Evolutionary conservation across 768 basidiomycete genomes (phyloP).

Genomic region (Omphalotus guepiniiformis): DNA sequence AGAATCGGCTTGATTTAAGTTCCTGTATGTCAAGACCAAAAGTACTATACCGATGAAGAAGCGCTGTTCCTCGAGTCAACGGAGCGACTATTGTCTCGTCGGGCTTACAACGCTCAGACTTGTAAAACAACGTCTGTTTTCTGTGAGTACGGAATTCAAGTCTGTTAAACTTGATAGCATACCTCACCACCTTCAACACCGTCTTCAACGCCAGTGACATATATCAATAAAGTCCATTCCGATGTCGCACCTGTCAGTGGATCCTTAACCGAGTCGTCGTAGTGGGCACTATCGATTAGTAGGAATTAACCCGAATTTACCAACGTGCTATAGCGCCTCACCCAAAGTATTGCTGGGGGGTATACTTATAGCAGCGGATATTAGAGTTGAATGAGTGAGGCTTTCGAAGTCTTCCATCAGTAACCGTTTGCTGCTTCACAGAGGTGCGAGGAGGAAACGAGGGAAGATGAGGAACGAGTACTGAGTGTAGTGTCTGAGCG

Average conservation of each 20-base stretch:
- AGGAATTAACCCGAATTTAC: not conserved
- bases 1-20: not conserved
- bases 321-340: too few species aligned
- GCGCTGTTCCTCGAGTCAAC: constrained; percentile 56
- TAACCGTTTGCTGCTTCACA: constrained; percentile 29
- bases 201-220: constrained; percentile 67
- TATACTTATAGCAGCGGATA: constrained; percentile 71
- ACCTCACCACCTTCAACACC: constrained; percentile 72
- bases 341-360: constrained; percentile 63
- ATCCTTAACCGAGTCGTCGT: constrained; percentile 68
- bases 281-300: constrained; percentile 45
- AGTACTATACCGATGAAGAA: constrained; percentile 67
- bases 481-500: constrained; percentile 45
- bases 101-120: constrained; percentile 45
- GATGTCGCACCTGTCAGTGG: constrained; percentile 54
- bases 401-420: constrained; percentile 18
- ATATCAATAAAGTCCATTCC: constrained; percentile 76
- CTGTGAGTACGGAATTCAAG: not conserved
- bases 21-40: constrained; percentile 6
- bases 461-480: constrained; percentile 56
- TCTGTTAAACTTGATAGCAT: constrained; percentile 8
- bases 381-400: constrained; percentile 68
- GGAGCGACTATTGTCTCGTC: constrained; percentile 47
- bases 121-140: constrained; percentile 66
- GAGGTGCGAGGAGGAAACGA: constrained; percentile 48